Evolutionary conservation across 805 yeast genomes (phyloP).

Genomic region (Pichia occidentalis): DNA sequence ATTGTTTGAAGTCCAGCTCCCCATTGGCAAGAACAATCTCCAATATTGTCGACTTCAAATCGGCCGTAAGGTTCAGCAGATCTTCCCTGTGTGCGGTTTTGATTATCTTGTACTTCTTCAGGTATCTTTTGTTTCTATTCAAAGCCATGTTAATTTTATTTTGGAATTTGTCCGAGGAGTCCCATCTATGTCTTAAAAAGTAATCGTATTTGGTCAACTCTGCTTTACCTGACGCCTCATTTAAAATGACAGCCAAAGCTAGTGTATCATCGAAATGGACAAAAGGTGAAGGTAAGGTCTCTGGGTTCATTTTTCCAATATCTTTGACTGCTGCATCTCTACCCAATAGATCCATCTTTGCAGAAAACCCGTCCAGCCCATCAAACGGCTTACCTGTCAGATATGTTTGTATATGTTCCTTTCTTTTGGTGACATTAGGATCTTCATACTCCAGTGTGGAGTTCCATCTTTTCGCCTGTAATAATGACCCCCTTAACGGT

Average conservation of each 20-base stretch:
- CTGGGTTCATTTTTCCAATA: conserved; percentile 3
- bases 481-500: too few relatives aligned
- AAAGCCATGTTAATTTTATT: conserved; percentile 2
- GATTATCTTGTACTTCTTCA: not conserved
- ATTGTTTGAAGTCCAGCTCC: not conserved
- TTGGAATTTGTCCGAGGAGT: not conserved
- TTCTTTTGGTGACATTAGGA: too few relatives aligned
- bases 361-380: too few relatives aligned
- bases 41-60: conserved; percentile 2
- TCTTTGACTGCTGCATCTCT: too few relatives aligned
- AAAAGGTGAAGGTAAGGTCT: conserved; percentile 11
- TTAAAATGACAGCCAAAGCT: conserved; percentile 15
- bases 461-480: too few relatives aligned
- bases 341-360: too few relatives aligned
- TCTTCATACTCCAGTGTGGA: too few relatives aligned
- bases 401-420: not conserved
- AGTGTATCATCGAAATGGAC: conserved; percentile 12
- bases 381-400: conserved; percentile 11
- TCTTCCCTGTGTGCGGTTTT: not conserved
- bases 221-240: not conserved
- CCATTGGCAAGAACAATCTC: not conserved
- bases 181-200: conserved; percentile 17
- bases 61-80: conserved; percentile 8
- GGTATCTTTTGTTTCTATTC: conserved; percentile 2
- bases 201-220: conserved; percentile 17